Evolutionary conservation across 345 rosid species (phyloP), one percentile per base, ranked within the genome.

Genomic region (Garcia nutans): DNA sequence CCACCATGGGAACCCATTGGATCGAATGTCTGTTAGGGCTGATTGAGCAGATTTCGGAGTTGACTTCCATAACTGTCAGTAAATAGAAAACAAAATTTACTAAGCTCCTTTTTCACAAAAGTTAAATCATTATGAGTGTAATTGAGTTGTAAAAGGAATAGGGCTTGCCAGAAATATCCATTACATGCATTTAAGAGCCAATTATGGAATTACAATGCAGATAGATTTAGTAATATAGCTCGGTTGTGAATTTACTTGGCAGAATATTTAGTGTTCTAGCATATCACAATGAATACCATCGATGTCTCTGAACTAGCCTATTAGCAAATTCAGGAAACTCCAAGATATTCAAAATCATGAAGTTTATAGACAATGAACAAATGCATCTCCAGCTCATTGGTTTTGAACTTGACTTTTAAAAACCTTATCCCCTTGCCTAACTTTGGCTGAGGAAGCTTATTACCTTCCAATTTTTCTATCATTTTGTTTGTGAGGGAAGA

Each of bases 1-100:
- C 99, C 99, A 96, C 94, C 93, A 89, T 24, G 99, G 97, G 74
- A 85, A 85, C 33, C 89, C 92, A 0, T 85, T 89, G 5, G 93
- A 49, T 68, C 88, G 86, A 77, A 84, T 84, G 74, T 92, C 89
- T 17, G 73, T 61, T 3, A 66, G 42, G 56, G 83, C 70, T 45
- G 80, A 68, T 56, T 87, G 91, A 45, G 81, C 82, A 31, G 92
- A 84, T 75, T 77, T 93, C 0, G 87, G 87, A 72, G 85, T 84
- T 65, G 86, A 76, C 76, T 86, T 91, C 91, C 93, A 90, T 65
- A 84, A 69, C 96, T 95, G 81, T 33, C 12, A 20, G 57, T 28
- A 74, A 20, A 60, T 45, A 61, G 22, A 62, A 13, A 74, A 70
- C 16, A 70, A 65, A 60, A 56, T 26, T 26, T 37, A 37, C 19